Base-by-base conservation (phyloP, 768 basidiomycete species). In the Lentinula aciculospora region DNA sequence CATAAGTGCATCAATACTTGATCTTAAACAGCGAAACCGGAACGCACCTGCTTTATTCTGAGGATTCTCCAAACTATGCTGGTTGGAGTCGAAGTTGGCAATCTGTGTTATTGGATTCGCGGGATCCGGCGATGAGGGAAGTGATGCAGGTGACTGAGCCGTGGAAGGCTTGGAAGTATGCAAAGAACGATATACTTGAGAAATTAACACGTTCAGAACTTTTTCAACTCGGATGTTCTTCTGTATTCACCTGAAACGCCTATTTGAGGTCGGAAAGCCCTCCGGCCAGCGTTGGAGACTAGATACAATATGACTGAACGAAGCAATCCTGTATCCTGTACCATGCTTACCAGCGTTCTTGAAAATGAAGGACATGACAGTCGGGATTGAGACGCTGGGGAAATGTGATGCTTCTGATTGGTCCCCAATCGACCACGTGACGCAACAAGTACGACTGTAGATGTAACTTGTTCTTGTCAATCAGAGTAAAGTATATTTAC, bases 31-130 rank as follows among this genome's bases (percentile, higher is more conserved):
- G 28, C 25, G 29, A 32, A 46, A 56, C 13, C 28, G 49, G 25
- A 23, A 71, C 77, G 65, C 69, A 92, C 94, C 94, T 65, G 90
- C 93, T 71, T 82, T 89, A 74, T 98, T 98, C 69, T 81, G 80
- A 12, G 96, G 96, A 19, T 85, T 86, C 76, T 94, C 88, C 58
- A 98, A 76, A 67, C 89, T 92, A 58, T 82, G 77, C 68, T 95
- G 92, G 64, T 92, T 92, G 29, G 89, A 92, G 48, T 85, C 89
- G 44, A 78, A 80, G 67, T 88, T 81, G 10, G 94, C 94, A 49
- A 93, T 72, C 13, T 75, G 71, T 5, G 92, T 92, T 61, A 84
- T 78, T 12, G 89, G 88, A 59, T 81, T 77, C 0, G 74, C 62
- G 0, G 75, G 60, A 53, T 72, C 75, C 1, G 78, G 74, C 12